Percentiles rank a stretch among this genome's conserved stretches.
These are phyloP conservation scores for Sorghum bicolor DNA, from an alignment of 176 grass and related monocot species.

Conservation along the genomic window Sorghum_bicolor_NCBIv3 NC_012872.2:513001-513500, in stretches of 20 bases:
- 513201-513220: constrained; percentile 24
- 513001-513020: too few relatives aligned
- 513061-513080: not conserved
- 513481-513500: too few relatives aligned
- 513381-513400: too few relatives aligned
- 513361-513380: not conserved
- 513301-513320: not conserved
- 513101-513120: constrained; percentile 28
- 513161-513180: not conserved
- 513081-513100: not conserved
- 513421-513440: too few relatives aligned
- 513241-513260: not conserved
- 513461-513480: too few relatives aligned
- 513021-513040: not conserved
- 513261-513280: not conserved
- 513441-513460: too few relatives aligned
- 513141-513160: constrained; percentile 38
- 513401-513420: too few relatives aligned
- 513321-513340: too few relatives aligned
- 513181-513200: constrained; percentile 34
- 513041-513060: not conserved
- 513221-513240: constrained; percentile 30
- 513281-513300: not conserved
- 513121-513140: constrained; percentile 33
- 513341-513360: not conserved